phyloP scores from a whole-genome alignment of 441 rosid species.

The Dalechampia spathulata region DNA sequence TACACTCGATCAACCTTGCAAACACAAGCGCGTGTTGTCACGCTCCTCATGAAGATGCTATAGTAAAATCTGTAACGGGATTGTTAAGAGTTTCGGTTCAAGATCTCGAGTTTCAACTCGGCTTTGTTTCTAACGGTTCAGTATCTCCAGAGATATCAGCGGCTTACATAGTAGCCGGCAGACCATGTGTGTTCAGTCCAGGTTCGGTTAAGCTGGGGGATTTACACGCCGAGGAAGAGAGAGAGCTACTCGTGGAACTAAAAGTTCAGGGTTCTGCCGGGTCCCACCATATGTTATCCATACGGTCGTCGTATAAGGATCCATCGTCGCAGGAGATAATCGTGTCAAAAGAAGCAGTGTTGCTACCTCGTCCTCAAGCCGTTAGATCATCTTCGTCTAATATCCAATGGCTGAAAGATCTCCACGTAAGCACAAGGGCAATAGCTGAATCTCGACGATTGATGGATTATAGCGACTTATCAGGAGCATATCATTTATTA shows the following conservation, averaged over 20 bases:
- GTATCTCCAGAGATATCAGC: slow-evolving; percentile 56
- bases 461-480: slow-evolving; percentile 39
- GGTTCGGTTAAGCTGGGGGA: slow-evolving; percentile 55
- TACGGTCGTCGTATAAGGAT: slow-evolving; percentile 53
- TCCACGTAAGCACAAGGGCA: slow-evolving; percentile 68
- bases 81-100: slow-evolving; percentile 45
- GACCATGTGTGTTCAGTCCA: slow-evolving; percentile 38
- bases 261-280: slow-evolving; percentile 39
- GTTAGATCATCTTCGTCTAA: slow-evolving; percentile 36
- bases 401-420: slow-evolving; percentile 55
- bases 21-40: slow-evolving; percentile 23
- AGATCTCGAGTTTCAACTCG: slow-evolving; percentile 55
- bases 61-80: slow-evolving; percentile 34
- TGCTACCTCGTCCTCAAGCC: slow-evolving; percentile 41
- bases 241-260: slow-evolving; percentile 64
- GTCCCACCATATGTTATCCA: slow-evolving; percentile 47
- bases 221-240: slow-evolving; percentile 59
- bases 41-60: slow-evolving; percentile 38
- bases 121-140: slow-evolving; percentile 50
- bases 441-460: slow-evolving; percentile 68
- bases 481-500: slow-evolving; percentile 55
- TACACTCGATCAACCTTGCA: slow-evolving; percentile 46
- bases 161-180: slow-evolving; percentile 45
- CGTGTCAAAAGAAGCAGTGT: slow-evolving; percentile 35
- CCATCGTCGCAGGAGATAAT: slow-evolving; percentile 39